Evolutionary conservation across 2,329 filamentous ascomycete genomes (phyloP), one percentile per base, ranked within the genome.

Genomic region (Cladosporium colombiae): DNA sequence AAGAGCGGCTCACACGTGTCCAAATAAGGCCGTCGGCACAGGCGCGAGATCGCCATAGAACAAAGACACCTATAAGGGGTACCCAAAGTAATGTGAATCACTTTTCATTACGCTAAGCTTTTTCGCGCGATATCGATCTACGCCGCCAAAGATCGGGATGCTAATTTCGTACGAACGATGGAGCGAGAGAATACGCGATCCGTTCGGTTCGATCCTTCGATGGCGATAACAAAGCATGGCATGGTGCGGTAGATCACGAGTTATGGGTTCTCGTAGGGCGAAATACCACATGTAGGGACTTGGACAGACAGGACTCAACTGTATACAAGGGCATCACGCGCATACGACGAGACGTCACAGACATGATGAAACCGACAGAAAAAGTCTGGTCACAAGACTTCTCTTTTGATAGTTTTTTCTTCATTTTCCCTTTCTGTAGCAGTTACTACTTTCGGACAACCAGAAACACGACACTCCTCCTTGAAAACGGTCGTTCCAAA

Each of bases 381-480:
- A 13, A 18, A 8, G 5, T 2, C 13, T n/a, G 5, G 3, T 18
- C 2, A 23, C n/a, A 21, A 46, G 8, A 46, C 40, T 7, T 46
- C 40, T 52, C 49, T 29, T 55, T 55, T 31, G 52, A 18, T 27
- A 25, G 16, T 18, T 52, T 40, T 57, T 57, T 40, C 33, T 33
- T 57, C 55, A 57, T 57, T 57, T 57, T 57, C 33, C 23, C 40
- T 40, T 57, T 57, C 55, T 57, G 55, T 57, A 57, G 52, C 16
- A 23, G 52, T 46, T 13, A 55, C 27, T 33, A 55, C 33, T 57
- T 57, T 57, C 53, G 14, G 23, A 57, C 31, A 57, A 57, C 11
- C 14, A 57, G 16, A 23, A 23, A 57, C n/a, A n/a, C 1, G 21
- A n/a, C 16, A 18, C 18, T 11, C 23, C 49, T 52, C 23, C 23